Evolutionary conservation across 2,329 filamentous ascomycete species (phyloP), one percentile per base, ranked within the genome.

Genomic region (Exophiala alcalophila): DNA sequence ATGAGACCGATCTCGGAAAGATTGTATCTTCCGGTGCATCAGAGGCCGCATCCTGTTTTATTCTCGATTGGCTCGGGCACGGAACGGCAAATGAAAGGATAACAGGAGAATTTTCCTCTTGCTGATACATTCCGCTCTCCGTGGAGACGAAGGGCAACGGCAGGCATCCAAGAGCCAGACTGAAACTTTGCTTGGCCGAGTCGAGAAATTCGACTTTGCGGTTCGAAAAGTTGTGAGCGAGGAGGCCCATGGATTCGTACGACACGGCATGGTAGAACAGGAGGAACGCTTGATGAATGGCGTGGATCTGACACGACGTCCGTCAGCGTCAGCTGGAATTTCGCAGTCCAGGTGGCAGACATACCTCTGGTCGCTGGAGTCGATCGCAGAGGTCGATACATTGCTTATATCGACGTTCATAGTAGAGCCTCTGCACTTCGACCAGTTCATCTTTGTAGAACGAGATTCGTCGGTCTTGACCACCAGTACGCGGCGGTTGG

Each of bases 231-330:
- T 52, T 44, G 44, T 57, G 55, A 5, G 55, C 48, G 19, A 49
- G 37, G 11, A 52, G 43, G 8, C 55, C 55, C 28, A 55, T 50
- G 8, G 43, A 40, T 30, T 57, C 55, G 37, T 55, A 50, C 21
- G 40, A 56, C 6, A 46, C 40, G 18, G 53, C 55, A 27, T 51
- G 42, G 32, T 56, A 55, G 39, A 53, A 57, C 38, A 42, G 44
- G 29, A 57, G 52, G 40, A 52, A 56, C 11, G 44, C 35, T 23
- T 39, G n/a, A 20, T 52, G 52, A 5, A 57, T 28, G 7, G 47
- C 45, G 42, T 56, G 55, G 12, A 49, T 35, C 53, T 57, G 20
- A 12, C n/a, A n/a, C n/a, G n/a, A n/a, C n/a, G n/a, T n/a, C n/a
- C n/a, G n/a, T n/a, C n/a, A n/a, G n/a, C n/a, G n/a, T n/a, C n/a